phyloP scores from a whole-genome alignment of 306 rosid species.

The Prunus mume region DNA sequence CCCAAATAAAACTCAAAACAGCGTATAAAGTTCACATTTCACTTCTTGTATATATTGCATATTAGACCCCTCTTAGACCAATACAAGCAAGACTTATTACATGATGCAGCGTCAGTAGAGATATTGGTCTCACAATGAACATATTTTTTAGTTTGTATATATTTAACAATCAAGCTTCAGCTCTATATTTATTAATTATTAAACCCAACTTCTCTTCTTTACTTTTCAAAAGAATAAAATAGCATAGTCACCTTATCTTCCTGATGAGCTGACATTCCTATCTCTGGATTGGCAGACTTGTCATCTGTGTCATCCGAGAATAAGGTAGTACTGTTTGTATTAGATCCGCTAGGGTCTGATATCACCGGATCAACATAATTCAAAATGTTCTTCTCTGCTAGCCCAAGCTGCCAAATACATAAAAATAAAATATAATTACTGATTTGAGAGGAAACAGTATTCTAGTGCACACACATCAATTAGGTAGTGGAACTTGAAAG shows the following conservation, averaged over 20 bases:
- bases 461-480: background rate
- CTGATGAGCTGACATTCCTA: conserved; percentile 48
- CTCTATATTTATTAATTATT: background rate
- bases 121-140: background rate
- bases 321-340: conserved; percentile 86
- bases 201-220: background rate
- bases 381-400: conserved; percentile 78
- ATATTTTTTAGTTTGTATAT: background rate
- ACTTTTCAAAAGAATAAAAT: background rate
- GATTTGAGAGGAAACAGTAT: background rate
- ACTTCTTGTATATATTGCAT: background rate
- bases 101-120: background rate
- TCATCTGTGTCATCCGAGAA: conserved; percentile 97
- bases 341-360: conserved; percentile 91
- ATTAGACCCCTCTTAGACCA: background rate
- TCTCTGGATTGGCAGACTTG: conserved; percentile 59
- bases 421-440: background rate
- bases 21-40: background rate
- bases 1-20: background rate
- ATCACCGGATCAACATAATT: conserved; percentile 72
- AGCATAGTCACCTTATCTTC: conserved; percentile 60
- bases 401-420: conserved; percentile 84
- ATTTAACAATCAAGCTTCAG: background rate
- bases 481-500: background rate
- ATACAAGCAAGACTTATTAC: conserved; percentile 1